A percentile compares a stretch with the other conserved stretches of the same genome.
Conservation (phyloP, 768 basidiomycete genomes). For the Dentipellis sp. region DNA sequence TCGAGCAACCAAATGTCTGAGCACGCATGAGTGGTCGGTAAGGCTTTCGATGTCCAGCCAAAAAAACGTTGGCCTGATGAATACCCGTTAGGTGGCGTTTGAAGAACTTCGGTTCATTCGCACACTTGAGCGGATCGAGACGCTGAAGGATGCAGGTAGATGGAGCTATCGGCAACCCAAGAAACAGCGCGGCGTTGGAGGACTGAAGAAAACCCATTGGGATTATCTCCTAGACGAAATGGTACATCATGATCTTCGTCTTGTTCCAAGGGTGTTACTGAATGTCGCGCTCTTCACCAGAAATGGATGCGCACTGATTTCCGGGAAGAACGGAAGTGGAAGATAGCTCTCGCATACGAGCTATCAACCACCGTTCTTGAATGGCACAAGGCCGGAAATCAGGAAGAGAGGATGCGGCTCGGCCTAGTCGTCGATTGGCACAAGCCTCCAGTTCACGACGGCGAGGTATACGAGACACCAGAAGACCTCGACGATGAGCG, state of each 20-base stretch:
- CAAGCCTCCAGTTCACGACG: constrained; percentile 23
- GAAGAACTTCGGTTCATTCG: constrained; percentile 70
- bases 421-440: constrained; percentile 67
- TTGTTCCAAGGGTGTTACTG: neutral
- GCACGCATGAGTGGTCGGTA: constrained; percentile 77
- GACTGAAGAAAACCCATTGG: constrained; percentile 79
- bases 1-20: constrained; percentile 69
- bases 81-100: constrained; percentile 52
- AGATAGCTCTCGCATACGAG: constrained; percentile 74
- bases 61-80: neutral
- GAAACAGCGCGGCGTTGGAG: constrained; percentile 77
- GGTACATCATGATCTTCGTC: constrained; percentile 38
- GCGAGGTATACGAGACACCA: constrained; percentile 26
- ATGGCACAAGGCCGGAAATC: constrained; percentile 73
- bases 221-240: constrained; percentile 96
- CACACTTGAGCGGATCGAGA: constrained; percentile 78
- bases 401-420: constrained; percentile 50
- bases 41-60: constrained; percentile 19
- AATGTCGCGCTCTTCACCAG: constrained; percentile 28
- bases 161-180: constrained; percentile 97
- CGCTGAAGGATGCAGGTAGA: constrained; percentile 63
- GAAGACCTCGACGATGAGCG: constrained; percentile 19
- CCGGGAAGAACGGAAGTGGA: constrained; percentile 91
- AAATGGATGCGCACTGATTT: constrained; percentile 98
- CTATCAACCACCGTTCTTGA: constrained; percentile 76